These are phyloP conservation scores for Rhinocladiella similis DNA, from an alignment of 2,329 filamentous ascomycete genomes.

Conservation along the genomic window DNA sequence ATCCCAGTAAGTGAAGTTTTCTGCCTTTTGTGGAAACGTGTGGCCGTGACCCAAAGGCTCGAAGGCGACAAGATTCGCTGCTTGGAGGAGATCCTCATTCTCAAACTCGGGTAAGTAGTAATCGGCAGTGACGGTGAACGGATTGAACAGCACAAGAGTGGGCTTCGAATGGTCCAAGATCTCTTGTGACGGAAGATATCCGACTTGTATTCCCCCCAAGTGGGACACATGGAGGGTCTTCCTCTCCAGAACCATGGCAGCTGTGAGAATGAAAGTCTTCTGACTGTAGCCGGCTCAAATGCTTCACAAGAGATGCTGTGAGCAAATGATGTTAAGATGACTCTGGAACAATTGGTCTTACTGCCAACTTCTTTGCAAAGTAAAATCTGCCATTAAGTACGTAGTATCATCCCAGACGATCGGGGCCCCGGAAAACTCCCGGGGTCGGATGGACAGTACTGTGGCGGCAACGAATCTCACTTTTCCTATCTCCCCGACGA, in stretches of 20 bases:
- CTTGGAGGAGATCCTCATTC: slow-evolving; percentile 35
- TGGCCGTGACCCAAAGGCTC: slow-evolving; percentile 55
- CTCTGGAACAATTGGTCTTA: too few relatives aligned
- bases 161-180: slow-evolving; percentile 39
- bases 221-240: slow-evolving; percentile 7
- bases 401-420: too few relatives aligned
- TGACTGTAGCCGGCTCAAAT: too few relatives aligned
- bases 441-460: background rate
- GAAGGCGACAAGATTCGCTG: slow-evolving; percentile 53
- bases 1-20: slow-evolving; percentile 58
- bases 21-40: slow-evolving; percentile 38
- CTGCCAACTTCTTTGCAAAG: too few relatives aligned
- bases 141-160: slow-evolving; percentile 53
- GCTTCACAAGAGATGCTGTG: too few relatives aligned
- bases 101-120: slow-evolving; percentile 44
- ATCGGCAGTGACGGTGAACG: slow-evolving; percentile 49
- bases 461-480: background rate
- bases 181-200: background rate
- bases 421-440: background rate
- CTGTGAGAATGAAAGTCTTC: background rate
- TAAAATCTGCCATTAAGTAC: too few relatives aligned
- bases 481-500: slow-evolving; percentile 4
- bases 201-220: slow-evolving; percentile 8
- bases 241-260: background rate
- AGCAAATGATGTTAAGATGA: too few relatives aligned